Conservation (phyloP, 116 monocot species). For the Zostera marina region DNA sequence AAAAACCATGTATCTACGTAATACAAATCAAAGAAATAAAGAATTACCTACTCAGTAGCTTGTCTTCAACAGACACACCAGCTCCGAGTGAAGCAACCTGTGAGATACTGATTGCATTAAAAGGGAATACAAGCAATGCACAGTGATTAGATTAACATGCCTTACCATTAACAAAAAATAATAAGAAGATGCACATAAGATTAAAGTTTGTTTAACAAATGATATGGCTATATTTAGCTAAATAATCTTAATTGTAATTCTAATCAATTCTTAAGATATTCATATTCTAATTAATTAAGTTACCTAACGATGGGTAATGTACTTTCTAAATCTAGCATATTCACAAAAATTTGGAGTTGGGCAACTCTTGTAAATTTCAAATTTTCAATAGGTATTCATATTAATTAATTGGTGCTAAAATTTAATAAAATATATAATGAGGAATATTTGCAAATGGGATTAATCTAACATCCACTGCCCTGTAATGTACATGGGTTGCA, state of each 20-base stretch:
- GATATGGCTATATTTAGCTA: too few relatives aligned
- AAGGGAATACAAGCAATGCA: neutral
- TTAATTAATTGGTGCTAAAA: neutral
- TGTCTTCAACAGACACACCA: constrained; percentile 39
- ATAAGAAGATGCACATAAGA: too few relatives aligned
- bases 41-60: constrained; percentile 38
- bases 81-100: constrained; percentile 53
- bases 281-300: constrained; percentile 2
- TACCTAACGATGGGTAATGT: neutral
- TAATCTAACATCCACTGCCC: neutral
- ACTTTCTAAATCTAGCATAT: neutral
- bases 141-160: neutral
- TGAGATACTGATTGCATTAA: neutral
- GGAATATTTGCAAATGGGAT: neutral
- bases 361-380: neutral
- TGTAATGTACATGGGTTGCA: too few relatives aligned
- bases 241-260: neutral
- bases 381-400: neutral
- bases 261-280: constrained; percentile 1
- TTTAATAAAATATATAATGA: neutral
- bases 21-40: neutral
- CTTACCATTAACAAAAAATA: too few relatives aligned
- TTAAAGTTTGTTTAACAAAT: too few relatives aligned
- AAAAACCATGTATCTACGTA: neutral
- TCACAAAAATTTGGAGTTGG: neutral